Evolutionary conservation across 1,139 yeast species (phyloP).

Genomic region (Debaryomyces udenii): DNA sequence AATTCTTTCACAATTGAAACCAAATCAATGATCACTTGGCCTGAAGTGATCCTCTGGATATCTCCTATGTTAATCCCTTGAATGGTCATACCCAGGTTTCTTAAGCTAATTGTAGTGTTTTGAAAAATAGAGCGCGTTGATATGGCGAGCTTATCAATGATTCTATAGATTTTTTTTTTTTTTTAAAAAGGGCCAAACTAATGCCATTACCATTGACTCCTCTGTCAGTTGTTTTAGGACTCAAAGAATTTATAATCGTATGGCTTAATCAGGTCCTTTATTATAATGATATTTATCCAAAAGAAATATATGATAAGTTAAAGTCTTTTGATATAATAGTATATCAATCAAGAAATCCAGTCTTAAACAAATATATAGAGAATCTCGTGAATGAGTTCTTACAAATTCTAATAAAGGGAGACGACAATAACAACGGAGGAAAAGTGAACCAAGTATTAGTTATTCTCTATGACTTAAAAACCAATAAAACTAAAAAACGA

Average conservation of each 20-base stretch:
- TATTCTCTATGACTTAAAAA: conserved; percentile 27
- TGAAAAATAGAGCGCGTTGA: too few relatives aligned
- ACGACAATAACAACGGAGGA: conserved; percentile 15
- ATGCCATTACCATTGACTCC: conserved; percentile 26
- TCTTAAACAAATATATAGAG: conserved; percentile 39
- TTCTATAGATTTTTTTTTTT: background rate
- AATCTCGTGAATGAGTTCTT: conserved; percentile 30
- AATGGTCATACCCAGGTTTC: conserved; percentile 23
- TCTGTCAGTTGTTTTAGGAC: conserved; percentile 31
- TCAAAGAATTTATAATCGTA: conserved; percentile 43
- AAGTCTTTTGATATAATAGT: conserved; percentile 46
- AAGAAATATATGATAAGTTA: conserved; percentile 37
- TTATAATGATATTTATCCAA: conserved; percentile 47
- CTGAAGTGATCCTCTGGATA: conserved; percentile 80
- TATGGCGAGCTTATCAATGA: too few relatives aligned
- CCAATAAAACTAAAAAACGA: conserved; percentile 22
- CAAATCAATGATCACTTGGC: conserved; percentile 86
- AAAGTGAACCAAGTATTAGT: conserved; percentile 27
- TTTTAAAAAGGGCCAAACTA: background rate
- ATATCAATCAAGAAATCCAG: conserved; percentile 46
- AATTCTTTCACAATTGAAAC: conserved; percentile 80
- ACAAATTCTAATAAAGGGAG: conserved; percentile 17
- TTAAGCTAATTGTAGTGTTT: background rate
- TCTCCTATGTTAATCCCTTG: conserved; percentile 47
- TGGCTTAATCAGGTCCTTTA: conserved; percentile 52